Conservation (phyloP, 805 yeast species). For the Myxozyma geophila region DNA sequence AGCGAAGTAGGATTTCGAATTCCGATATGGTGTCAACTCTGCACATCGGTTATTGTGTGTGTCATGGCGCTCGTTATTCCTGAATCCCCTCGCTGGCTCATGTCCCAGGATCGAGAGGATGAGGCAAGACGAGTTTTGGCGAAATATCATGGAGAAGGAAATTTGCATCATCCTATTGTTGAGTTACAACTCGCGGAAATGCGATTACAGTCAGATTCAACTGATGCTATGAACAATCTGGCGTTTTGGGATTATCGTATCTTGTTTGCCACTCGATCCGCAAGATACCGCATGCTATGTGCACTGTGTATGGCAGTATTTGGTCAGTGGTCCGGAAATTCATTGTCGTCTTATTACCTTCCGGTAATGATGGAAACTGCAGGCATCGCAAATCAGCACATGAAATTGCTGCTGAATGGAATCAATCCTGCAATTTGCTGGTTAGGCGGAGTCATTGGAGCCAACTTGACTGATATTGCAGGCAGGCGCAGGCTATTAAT, state of each 20-base stretch:
- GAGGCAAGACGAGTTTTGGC: slow-evolving; percentile 63
- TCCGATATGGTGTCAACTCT: slow-evolving; percentile 62
- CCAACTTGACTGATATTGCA: slow-evolving; percentile 15
- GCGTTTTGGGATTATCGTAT: slow-evolving; percentile 39
- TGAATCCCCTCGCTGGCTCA: slow-evolving; percentile 53
- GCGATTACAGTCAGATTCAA: slow-evolving; percentile 3
- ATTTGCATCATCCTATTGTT: slow-evolving; percentile 39
- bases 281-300: slow-evolving; percentile 51
- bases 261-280: slow-evolving; percentile 43
- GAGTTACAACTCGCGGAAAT: slow-evolving; percentile 29
- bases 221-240: slow-evolving; percentile 1
- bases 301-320: slow-evolving; percentile 46
- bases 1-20: slow-evolving; percentile 60
- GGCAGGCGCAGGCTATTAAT: slow-evolving; percentile 34
- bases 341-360: slow-evolving; percentile 56
- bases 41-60: slow-evolving; percentile 55
- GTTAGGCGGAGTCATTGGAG: slow-evolving; percentile 22
- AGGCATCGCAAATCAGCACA: slow-evolving; percentile 55
- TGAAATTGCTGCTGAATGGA: slow-evolving; percentile 57
- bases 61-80: slow-evolving; percentile 48
- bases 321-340: slow-evolving; percentile 47
- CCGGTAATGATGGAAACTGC: slow-evolving; percentile 56
- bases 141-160: slow-evolving; percentile 52
- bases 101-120: slow-evolving; percentile 54
- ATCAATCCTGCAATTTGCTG: slow-evolving; percentile 52